Evolutionary conservation across 73 alveolate genomes (phyloP).

Genomic region (Tetrahymena malaccensis): DNA sequence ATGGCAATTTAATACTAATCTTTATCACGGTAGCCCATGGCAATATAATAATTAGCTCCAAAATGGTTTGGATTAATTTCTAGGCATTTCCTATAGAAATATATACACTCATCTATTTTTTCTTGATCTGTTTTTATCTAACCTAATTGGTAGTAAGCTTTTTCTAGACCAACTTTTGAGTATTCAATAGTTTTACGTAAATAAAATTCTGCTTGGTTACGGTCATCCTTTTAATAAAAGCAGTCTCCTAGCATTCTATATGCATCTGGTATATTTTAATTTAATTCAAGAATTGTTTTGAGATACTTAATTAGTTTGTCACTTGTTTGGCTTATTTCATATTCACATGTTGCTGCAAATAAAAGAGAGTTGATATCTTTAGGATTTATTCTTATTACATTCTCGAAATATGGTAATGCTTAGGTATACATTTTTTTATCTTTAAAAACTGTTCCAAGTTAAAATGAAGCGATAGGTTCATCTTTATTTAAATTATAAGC

Average conservation of each 20-base stretch:
- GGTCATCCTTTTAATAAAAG: not conserved
- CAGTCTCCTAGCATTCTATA: not conserved
- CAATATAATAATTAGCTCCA: not conserved
- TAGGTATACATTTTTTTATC: not conserved
- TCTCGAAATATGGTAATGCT: not conserved
- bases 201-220: not conserved
- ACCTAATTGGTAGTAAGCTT: not conserved
- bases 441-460: not conserved
- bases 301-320: not conserved
- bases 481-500: not conserved
- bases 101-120: not conserved
- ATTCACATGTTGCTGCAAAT: not conserved
- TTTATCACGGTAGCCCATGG: not conserved
- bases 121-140: not conserved
- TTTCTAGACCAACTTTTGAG: not conserved
- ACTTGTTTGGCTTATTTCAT: not conserved
- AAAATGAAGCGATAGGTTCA: not conserved
- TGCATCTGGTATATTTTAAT: not conserved
- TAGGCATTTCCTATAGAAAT: not conserved
- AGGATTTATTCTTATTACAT: not conserved
- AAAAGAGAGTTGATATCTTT: not conserved
- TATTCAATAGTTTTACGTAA: not conserved
- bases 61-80: not conserved
- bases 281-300: not conserved
- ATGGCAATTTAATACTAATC: not conserved